Base-by-base conservation (phyloP, 2,329 filamentous ascomycete genomes). In the Emergomyces orientalis region DNA sequence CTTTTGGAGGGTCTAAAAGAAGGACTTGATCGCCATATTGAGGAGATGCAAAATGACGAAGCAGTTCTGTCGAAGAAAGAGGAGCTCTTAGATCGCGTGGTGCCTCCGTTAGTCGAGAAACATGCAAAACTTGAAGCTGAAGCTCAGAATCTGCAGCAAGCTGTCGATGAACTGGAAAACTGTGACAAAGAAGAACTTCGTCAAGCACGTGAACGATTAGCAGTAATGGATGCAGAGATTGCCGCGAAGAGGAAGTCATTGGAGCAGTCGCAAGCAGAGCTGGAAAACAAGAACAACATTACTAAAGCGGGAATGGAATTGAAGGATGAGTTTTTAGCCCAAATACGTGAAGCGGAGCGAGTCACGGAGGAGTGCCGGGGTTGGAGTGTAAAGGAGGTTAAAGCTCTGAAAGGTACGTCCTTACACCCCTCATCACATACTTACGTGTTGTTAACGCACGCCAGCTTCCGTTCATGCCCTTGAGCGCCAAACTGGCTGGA, bases 341-440 rank as follows among this genome's bases (percentile, higher is more conserved):
- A 94, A 57, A 97, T 96, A 63, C 83, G 85, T 63, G 87, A 91
- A 69, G 90, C 92, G 0, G 91, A 97, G 73, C 87, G 86, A 66
- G 81, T 95, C 32, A 85, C 89, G 65, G 91, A 97, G 73, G 89
- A 96, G 70, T 96, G 89, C 72, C 86, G 92, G 61, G 92, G 93
- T 47, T 97, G 92, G 88, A 93, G 88, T 63, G 85, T 87, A 60
- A 86, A 83, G 34, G 94, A 97, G 75, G 90, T 97, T 66, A 83
- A 83, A 66, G 79, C 80, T 47, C 80, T 96, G n/a, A 91, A 92
- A 82, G 84, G 89, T 90, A 81, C 72, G 79, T 9, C 60, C 22
- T 30, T 61, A 13, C 37, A n/a, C 2, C n/a, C 30, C 22, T 8
- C 11, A 25, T 34, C 13, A 59, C 13, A 58, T 19, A 41, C 52